These are phyloP conservation scores for Russula foetens DNA, from an alignment of 768 basidiomycete species.

Conservation along the genomic window DNA sequence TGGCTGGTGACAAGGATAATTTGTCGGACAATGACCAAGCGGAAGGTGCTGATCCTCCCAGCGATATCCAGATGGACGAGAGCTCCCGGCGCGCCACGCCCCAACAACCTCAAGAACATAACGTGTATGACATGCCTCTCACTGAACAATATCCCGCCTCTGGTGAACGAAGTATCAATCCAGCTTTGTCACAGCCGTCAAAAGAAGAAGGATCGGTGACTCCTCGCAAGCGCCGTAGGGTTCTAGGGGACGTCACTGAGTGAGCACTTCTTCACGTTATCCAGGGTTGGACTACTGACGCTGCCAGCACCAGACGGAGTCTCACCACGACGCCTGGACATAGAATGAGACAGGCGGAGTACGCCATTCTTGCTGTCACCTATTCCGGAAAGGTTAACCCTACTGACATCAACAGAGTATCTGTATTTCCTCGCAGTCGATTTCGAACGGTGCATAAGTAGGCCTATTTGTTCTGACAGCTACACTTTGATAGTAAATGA, in stretches of 20 bases:
- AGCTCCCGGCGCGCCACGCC: background rate
- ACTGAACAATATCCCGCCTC: background rate
- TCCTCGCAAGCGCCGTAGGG: conserved; percentile 10
- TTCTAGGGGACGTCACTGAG: background rate
- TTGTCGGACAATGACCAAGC: conserved; percentile 28
- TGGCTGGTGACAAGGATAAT: conserved; percentile 24
- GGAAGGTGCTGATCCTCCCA: conserved; percentile 27
- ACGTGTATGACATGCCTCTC: background rate
- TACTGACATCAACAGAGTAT: background rate
- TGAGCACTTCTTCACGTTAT: background rate
- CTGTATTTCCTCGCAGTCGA: background rate
- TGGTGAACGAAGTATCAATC: background rate
- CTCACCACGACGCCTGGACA: background rate
- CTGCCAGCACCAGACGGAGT: background rate
- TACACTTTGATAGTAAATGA: background rate
- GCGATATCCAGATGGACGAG: conserved; percentile 16
- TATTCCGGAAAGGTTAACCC: background rate
- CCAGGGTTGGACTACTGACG: background rate
- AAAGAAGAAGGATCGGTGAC: background rate
- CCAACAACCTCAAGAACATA: background rate
- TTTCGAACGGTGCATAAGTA: background rate
- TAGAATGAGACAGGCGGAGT: background rate
- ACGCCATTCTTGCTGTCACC: background rate
- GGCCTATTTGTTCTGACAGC: background rate
- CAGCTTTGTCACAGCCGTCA: background rate